Base-by-base conservation (phyloP, 495 filamentous ascomycete species). In the Trichoderma gamsii region DNA sequence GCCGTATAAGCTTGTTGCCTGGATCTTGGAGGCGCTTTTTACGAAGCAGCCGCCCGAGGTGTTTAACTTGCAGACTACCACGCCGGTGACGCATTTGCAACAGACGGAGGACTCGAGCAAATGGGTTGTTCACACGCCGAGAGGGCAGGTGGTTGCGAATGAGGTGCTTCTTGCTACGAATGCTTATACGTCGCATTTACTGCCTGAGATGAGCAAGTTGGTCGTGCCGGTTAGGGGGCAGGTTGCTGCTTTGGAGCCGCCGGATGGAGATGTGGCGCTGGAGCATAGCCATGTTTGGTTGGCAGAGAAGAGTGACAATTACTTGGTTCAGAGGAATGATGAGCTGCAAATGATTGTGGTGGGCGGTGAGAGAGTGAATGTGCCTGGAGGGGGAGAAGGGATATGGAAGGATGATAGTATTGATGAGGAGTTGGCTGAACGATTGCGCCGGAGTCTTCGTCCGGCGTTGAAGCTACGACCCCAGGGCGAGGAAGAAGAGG, bases 1-100 rank as follows among this genome's bases (percentile, higher is more conserved):
- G 91, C 92, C 92, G 0, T 96, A 95, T 73, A 92, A 91, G 73
- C 84, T 93, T 21, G 86, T 95, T 9, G 80, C 87, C 0, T 85
- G 83, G 64, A 75, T 92, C 0, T 78, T 96, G 1, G 85, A 87
- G 70, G 76, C 76, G 3, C 79, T 91, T 0, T 75, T 90, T 0
- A 73, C 70, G 1, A 4, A 66, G 66, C 15, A 71, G 68, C 44
- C 66, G 70, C 0, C 21, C 41, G 29, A 66, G 21, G 68, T 61
- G 29, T 85, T 97, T 68, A 90, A 88, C 70, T 81, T 96, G 15
- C 90, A 95, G 72, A 92, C 89, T 11, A 84, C 86, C 51, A 92
- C 90, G 0, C 84, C 90, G 1, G 90, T 89, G 4, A 86, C 81
- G 1, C 70, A 74, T 27, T 76, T 87, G 59, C 73, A 69, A 67